Conservation (phyloP, 495 filamentous ascomycete species). For the Hypoxylon intermedium region DNA sequence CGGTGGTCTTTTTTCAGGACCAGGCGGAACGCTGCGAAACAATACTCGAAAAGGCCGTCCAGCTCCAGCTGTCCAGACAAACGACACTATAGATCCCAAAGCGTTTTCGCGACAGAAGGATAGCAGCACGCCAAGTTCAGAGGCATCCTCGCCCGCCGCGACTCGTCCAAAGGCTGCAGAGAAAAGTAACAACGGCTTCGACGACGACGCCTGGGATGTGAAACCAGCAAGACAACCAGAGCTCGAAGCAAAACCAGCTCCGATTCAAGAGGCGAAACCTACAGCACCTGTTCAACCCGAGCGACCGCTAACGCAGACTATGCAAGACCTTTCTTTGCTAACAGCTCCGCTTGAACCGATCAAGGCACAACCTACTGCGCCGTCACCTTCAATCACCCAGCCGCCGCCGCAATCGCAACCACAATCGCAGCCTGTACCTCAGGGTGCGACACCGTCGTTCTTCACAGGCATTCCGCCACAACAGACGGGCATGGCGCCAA, state of each 20-base stretch:
- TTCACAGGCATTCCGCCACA: constrained; percentile 50
- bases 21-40: constrained; percentile 85
- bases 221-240: constrained; percentile 79
- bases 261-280: constrained; percentile 38
- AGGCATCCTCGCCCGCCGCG: constrained; percentile 51
- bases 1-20: constrained; percentile 88
- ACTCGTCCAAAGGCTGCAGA: constrained; percentile 52
- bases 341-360: constrained; percentile 78
- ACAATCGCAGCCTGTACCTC: constrained; percentile 54
- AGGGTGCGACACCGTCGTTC: constrained; percentile 58
- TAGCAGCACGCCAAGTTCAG: constrained; percentile 53
- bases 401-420: constrained; percentile 53
- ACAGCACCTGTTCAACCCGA: constrained; percentile 50
- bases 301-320: constrained; percentile 68
- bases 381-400: constrained; percentile 51
- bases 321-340: constrained; percentile 81
- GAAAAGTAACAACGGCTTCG: constrained; percentile 73
- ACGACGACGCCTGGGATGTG: constrained; percentile 97
- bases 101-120: constrained; percentile 73
- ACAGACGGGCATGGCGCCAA: constrained; percentile 37
- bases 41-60: constrained; percentile 95
- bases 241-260: constrained; percentile 40
- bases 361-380: constrained; percentile 60
- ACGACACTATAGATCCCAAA: constrained; percentile 84
- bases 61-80: constrained; percentile 80